Evolutionary conservation across 345 rosid species (phyloP).

Genomic region (Luvunga scandens): DNA sequence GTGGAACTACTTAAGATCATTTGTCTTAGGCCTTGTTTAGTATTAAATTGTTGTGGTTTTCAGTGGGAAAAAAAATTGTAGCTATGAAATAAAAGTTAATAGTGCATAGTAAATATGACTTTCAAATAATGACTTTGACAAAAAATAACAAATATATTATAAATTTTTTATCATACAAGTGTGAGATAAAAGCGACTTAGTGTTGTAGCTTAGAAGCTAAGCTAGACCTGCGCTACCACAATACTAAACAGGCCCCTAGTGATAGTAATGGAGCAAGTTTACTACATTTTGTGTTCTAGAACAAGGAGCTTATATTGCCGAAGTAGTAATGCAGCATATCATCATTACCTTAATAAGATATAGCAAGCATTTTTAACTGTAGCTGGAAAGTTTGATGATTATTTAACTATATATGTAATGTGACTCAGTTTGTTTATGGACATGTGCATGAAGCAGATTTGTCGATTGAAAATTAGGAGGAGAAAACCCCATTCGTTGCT

Average conservation of each 20-base stretch:
- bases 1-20: not conserved
- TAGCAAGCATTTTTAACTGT: not conserved
- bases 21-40: not conserved
- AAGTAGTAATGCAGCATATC: not conserved
- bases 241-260: not conserved
- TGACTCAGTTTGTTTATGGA: not conserved
- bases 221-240: too few species aligned
- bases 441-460: slow-evolving; percentile 43
- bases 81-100: too few species aligned
- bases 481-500: slow-evolving; percentile 59
- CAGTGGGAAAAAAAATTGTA: too few species aligned
- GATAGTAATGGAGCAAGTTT: not conserved
- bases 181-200: too few species aligned
- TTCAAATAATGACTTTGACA: too few species aligned
- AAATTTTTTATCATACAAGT: too few species aligned
- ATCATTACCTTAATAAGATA: not conserved
- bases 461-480: slow-evolving; percentile 55
- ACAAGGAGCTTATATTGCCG: not conserved
- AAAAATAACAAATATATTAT: too few species aligned
- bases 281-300: not conserved
- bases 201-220: too few species aligned
- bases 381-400: not conserved
- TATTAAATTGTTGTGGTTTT: too few species aligned
- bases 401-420: not conserved
- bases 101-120: too few species aligned